phyloP scores from a whole-genome alignment of 768 basidiomycete genomes.

The Podaxis sp. region DNA sequence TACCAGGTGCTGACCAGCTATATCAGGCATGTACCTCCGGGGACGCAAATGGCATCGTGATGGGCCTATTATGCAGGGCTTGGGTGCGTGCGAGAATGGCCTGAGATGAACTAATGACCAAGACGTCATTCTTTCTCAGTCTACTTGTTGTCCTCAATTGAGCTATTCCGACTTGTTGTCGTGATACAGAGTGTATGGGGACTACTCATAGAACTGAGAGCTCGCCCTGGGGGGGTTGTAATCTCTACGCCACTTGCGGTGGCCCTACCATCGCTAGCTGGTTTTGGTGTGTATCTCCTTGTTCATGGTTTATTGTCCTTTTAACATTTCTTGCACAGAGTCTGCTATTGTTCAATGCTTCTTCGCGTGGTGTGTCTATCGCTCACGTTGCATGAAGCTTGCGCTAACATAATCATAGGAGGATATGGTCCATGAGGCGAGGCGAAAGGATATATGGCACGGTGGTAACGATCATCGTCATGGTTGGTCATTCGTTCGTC shows the following conservation, averaged over 20 bases:
- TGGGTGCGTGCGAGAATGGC: not conserved
- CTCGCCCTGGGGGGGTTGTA: not conserved
- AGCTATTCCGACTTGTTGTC: not conserved
- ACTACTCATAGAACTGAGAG: not conserved
- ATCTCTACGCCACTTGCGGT: not conserved
- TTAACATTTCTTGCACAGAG: not conserved
- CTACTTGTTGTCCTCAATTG: not conserved
- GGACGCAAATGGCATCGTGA: conserved; percentile 3
- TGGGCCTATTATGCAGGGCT: not conserved
- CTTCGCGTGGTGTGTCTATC: not conserved
- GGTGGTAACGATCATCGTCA: not conserved
- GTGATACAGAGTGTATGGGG: not conserved
- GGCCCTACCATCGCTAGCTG: not conserved
- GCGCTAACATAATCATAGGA: not conserved
- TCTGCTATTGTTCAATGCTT: conserved; percentile 2
- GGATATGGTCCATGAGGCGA: conserved; percentile 1
- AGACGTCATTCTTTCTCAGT: not conserved
- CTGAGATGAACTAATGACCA: too few relatives aligned
- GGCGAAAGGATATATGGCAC: not conserved
- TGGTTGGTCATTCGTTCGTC: not conserved
- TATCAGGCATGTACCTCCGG: not conserved
- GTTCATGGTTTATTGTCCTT: not conserved
- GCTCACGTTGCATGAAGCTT: not conserved
- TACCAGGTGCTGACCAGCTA: not conserved
- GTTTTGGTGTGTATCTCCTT: not conserved